A percentile compares a stretch with the other conserved stretches of the same genome.
phyloP scores from a whole-genome alignment of 2,329 filamentous ascomycete species.

The Aureobasidium lini region DNA sequence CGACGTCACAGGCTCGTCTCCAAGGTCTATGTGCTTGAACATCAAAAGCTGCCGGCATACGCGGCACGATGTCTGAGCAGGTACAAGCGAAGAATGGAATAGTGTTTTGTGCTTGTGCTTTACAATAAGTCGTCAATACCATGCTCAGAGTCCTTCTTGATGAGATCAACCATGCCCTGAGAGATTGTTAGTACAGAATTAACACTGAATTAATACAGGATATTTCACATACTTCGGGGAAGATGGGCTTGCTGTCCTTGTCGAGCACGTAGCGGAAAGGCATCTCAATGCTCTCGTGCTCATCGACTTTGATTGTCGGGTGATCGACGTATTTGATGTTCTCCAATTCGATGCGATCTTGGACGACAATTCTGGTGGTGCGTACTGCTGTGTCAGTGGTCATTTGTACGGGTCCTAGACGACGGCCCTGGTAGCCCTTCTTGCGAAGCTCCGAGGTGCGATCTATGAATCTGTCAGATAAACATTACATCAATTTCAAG shows the following conservation, averaged over 20 bases:
- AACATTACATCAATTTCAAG: not conserved
- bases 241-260: constrained; percentile 66
- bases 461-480: constrained; percentile 46
- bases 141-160: constrained; percentile 90
- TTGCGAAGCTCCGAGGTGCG: constrained; percentile 90
- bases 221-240: constrained; percentile 64
- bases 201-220: constrained; percentile 4
- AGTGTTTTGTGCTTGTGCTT: constrained; percentile 11
- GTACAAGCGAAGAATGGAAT: not conserved
- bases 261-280: constrained; percentile 88
- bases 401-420: constrained; percentile 91
- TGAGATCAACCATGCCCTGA: constrained; percentile 89
- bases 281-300: constrained; percentile 94
- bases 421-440: constrained; percentile 82
- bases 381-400: constrained; percentile 95
- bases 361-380: constrained; percentile 82
- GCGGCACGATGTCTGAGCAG: not conserved
- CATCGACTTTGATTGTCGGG: constrained; percentile 81
- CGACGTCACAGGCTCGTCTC: too few species aligned
- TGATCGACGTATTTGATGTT: constrained; percentile 78
- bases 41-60: not conserved
- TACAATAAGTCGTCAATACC: constrained; percentile 77
- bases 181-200: constrained; percentile 10
- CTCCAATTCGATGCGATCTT: constrained; percentile 70
- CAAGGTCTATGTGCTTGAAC: not conserved